phyloP scores from a whole-genome alignment of 108 stramenopile genomes.

The Cyclotella kingstonii region DNA sequence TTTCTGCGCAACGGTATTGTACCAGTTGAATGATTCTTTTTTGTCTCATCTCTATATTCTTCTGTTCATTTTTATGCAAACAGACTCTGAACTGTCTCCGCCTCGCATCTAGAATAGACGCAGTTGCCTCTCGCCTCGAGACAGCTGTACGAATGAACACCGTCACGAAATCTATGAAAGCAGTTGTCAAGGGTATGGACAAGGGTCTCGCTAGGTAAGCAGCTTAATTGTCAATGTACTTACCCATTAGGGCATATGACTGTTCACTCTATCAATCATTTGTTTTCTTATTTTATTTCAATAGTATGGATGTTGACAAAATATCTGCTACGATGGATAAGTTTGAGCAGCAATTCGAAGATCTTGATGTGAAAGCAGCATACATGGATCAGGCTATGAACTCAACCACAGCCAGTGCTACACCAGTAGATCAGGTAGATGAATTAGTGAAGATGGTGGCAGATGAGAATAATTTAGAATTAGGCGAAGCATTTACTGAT shows the following conservation, averaged over 20 bases:
- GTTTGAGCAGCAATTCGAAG: constrained; percentile 99
- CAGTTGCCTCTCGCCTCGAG: constrained; percentile 93
- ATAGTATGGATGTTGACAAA: constrained; percentile 91
- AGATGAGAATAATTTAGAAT: constrained; percentile 86
- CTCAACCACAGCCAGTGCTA: constrained; percentile 90
- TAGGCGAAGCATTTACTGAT: constrained; percentile 77
- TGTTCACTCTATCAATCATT: too few species aligned
- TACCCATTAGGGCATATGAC: too few species aligned
- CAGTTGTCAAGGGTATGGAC: constrained; percentile 94
- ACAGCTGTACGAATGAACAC: constrained; percentile 95
- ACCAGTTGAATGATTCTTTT: too few species aligned
- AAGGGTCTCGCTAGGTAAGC: constrained; percentile 60
- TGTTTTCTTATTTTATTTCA: background rate
- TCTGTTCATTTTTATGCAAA: background rate
- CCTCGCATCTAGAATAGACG: constrained; percentile 92
- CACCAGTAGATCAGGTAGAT: constrained; percentile 97
- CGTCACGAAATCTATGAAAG: constrained; percentile 89
- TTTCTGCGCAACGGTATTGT: too few species aligned
- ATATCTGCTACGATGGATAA: constrained; percentile 91
- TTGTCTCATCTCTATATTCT: background rate
- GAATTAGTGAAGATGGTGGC: constrained; percentile 89
- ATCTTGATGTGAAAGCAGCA: constrained; percentile 94
- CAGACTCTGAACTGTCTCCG: constrained; percentile 86
- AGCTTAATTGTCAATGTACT: too few species aligned
- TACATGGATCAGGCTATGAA: constrained; percentile 98